Conservation (phyloP, 2,329 filamentous ascomycete genomes). For the Periglandula ipomoeae region DNA sequence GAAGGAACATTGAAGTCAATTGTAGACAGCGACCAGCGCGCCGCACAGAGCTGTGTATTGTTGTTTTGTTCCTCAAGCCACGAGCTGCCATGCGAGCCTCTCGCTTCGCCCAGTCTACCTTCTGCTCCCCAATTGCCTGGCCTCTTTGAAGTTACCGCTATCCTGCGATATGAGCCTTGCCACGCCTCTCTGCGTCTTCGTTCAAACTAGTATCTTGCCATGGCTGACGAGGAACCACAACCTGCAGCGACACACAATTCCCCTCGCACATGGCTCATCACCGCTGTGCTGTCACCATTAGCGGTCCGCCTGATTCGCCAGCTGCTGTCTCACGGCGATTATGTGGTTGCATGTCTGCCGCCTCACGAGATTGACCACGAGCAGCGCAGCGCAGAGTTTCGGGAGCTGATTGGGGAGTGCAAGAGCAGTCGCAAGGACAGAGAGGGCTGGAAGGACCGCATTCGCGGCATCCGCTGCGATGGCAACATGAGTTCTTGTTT, state of each 20-base stretch:
- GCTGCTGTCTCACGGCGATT: conserved; percentile 84
- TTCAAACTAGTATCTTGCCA: conserved; percentile 9
- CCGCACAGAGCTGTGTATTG: no score
- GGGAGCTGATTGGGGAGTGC: conserved; percentile 64
- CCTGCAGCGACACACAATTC: conserved; percentile 54
- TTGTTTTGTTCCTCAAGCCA: no score
- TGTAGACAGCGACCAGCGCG: no score
- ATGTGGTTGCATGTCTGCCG: conserved; percentile 74
- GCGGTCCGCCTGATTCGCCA: conserved; percentile 73
- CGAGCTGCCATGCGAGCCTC: no score
- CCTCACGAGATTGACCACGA: conserved; percentile 71
- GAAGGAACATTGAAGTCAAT: not conserved
- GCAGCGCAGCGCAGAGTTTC: conserved; percentile 67
- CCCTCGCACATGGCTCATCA: conserved; percentile 88
- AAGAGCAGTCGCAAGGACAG: conserved; percentile 53
- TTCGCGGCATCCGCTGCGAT: conserved; percentile 57
- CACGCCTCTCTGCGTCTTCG: not conserved
- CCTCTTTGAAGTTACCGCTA: not conserved
- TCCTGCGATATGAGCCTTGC: no score
- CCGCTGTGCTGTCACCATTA: conserved; percentile 75
- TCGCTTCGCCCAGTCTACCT: no score
- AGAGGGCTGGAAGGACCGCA: conserved; percentile 72
- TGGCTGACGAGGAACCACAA: conserved; percentile 22
- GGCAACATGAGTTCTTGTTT: conserved; percentile 65
- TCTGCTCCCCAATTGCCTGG: not conserved